These are phyloP conservation scores for Lichtheimia hyalospora DNA, from an alignment of 371 early-diverging fungal genomes.

Conservation along the genomic window DNA sequence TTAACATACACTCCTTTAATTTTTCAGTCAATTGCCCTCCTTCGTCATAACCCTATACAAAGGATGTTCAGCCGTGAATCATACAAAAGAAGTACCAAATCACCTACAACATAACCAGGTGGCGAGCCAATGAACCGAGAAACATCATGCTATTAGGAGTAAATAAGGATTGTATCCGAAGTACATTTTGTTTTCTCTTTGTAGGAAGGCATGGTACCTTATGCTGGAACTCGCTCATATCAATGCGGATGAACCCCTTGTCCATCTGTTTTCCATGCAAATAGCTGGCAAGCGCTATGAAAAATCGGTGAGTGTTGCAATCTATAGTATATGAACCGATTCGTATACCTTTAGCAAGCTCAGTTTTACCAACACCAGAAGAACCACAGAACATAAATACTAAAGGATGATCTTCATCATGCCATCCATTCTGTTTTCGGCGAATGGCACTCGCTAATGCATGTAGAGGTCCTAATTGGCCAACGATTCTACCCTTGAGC, in stretches of 20 bases:
- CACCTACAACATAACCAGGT: conserved; percentile 65
- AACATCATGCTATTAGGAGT: conserved; percentile 55
- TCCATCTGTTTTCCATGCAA: conserved; percentile 49
- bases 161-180: neutral
- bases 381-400: conserved; percentile 76
- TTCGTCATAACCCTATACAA: conserved; percentile 58
- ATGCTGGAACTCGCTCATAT: conserved; percentile 73
- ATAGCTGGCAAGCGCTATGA: conserved; percentile 46
- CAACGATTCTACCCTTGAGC: conserved; percentile 52
- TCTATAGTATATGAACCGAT: conserved; percentile 13
- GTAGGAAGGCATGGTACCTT: conserved; percentile 16
- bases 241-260: conserved; percentile 63
- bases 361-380: conserved; percentile 77
- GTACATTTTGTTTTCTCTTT: neutral
- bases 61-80: neutral
- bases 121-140: conserved; percentile 70
- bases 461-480: conserved; percentile 68
- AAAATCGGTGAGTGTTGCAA: conserved; percentile 16
- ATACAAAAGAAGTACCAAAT: neutral
- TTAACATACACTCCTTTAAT: conserved; percentile 52
- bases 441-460: conserved; percentile 63
- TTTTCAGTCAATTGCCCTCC: conserved; percentile 73
- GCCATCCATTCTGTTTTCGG: conserved; percentile 67
- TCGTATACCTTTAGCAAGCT: conserved; percentile 63
- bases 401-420: conserved; percentile 65